A percentile compares a stretch with the other conserved stretches of the same genome.
Evolutionary conservation across 1,139 yeast genomes (phyloP).

Genomic region (Suhomyces yuchorum): DNA sequence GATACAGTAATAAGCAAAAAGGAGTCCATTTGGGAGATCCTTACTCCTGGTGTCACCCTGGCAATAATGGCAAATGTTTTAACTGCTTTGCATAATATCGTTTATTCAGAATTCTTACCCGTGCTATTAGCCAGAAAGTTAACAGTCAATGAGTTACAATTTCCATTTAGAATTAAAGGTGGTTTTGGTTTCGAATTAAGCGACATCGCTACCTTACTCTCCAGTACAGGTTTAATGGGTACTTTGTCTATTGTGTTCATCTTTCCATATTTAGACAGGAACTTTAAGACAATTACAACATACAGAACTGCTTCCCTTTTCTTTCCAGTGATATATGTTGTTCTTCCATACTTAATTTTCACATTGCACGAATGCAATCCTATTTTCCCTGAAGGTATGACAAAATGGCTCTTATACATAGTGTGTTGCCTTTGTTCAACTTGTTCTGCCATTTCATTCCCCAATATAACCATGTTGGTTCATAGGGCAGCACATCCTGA

Average conservation of each 20-base stretch:
- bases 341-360: constrained; percentile 27
- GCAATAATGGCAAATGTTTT: constrained; percentile 24
- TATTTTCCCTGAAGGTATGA: constrained; percentile 19
- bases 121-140: constrained; percentile 26
- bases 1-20: background rate
- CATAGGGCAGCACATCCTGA: constrained; percentile 51
- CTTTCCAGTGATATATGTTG: constrained; percentile 26
- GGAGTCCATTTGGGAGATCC: constrained; percentile 12
- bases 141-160: constrained; percentile 16
- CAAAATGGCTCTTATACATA: constrained; percentile 12
- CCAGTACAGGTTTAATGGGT: constrained; percentile 30
- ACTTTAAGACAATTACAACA: constrained; percentile 24
- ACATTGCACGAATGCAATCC: constrained; percentile 22
- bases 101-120: constrained; percentile 27
- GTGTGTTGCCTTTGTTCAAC: constrained; percentile 23
- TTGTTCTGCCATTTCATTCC: constrained; percentile 34
- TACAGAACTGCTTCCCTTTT: constrained; percentile 24
- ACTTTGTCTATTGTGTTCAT: constrained; percentile 25
- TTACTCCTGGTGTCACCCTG: constrained; percentile 27
- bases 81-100: constrained; percentile 22
- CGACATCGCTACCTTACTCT: constrained; percentile 27
- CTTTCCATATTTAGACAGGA: constrained; percentile 29
- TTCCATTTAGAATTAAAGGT: constrained; percentile 25
- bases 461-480: constrained; percentile 45
- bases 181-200: constrained; percentile 26